Conservation (phyloP, 805 yeast species). For the Candida sonorensis region DNA sequence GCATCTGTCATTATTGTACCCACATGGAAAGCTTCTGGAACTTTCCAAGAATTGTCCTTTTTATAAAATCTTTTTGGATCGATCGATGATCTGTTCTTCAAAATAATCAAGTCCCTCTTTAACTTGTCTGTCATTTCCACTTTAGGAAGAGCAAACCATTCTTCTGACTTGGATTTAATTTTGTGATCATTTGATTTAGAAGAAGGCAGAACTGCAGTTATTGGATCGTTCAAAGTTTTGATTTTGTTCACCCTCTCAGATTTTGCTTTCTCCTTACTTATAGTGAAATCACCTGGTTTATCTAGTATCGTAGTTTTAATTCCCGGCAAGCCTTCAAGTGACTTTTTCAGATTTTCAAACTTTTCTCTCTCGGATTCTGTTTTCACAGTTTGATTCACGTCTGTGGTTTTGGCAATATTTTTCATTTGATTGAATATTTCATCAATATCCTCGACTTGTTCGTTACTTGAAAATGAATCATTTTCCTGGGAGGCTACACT, state of each 20-base stretch:
- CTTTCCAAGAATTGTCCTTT: slow-evolving; percentile 69
- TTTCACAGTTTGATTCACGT: not conserved
- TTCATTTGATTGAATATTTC: slow-evolving; percentile 28
- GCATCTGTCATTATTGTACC: slow-evolving; percentile 85
- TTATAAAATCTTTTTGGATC: slow-evolving; percentile 96
- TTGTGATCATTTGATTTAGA: too few species aligned
- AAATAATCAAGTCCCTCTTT: slow-evolving; percentile 69
- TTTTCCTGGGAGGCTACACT: slow-evolving; percentile 11
- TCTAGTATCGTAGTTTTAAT: slow-evolving; percentile 31
- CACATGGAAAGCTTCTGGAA: slow-evolving; percentile 56
- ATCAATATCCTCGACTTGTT: too few species aligned
- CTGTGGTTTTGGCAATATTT: slow-evolving; percentile 4
- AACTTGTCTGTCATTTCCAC: slow-evolving; percentile 65
- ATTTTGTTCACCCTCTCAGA: slow-evolving; percentile 5
- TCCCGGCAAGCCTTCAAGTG: slow-evolving; percentile 29
- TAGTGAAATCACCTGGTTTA: slow-evolving; percentile 21
- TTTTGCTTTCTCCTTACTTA: slow-evolving; percentile 5
- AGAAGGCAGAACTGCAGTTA: slow-evolving; percentile 18
- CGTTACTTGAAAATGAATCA: too few species aligned
- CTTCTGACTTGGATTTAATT: slow-evolving; percentile 39
- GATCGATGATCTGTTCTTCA: slow-evolving; percentile 82
- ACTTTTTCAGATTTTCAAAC: slow-evolving; percentile 21
- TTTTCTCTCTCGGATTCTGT: slow-evolving; percentile 23
- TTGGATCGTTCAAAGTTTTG: slow-evolving; percentile 38
- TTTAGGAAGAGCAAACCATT: slow-evolving; percentile 80